Conservation (phyloP, 495 filamentous ascomycete genomes). For the Lepraria neglecta region DNA sequence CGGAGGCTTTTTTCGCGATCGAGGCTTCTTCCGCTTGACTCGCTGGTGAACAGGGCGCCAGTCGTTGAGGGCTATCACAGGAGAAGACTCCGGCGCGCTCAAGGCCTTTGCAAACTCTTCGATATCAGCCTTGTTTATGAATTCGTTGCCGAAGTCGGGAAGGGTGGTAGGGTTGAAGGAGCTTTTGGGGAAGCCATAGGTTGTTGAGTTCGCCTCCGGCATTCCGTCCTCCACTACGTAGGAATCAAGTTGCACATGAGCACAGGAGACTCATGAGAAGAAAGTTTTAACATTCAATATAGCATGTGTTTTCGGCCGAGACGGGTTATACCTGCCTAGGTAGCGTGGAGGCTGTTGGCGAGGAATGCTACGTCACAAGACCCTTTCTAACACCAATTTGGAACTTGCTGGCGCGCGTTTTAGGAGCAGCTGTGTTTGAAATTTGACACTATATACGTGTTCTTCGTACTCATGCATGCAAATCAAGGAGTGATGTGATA, state of each 20-base stretch:
- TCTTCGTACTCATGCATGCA: not conserved
- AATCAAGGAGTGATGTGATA: no score
- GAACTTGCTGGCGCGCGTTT: no score
- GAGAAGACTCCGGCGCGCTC: slow-evolving; percentile 42
- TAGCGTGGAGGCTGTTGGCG: no score
- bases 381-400: no score
- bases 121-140: slow-evolving; percentile 51
- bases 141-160: slow-evolving; percentile 61
- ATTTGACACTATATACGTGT: no score
- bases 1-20: slow-evolving; percentile 27
- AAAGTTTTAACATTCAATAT: not conserved
- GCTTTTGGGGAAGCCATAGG: slow-evolving; percentile 20
- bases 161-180: slow-evolving; percentile 42
- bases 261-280: not conserved
- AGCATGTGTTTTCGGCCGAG: no score
- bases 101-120: slow-evolving; percentile 47
- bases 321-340: no score
- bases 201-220: not conserved
- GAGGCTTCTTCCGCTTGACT: slow-evolving; percentile 45
- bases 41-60: slow-evolving; percentile 74
- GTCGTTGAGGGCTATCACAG: slow-evolving; percentile 70
- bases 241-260: not conserved
- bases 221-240: not conserved
- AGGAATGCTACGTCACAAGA: no score
- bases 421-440: no score